A percentile compares a stretch with the other conserved stretches of the same genome.
Conservation (phyloP, 1,284 basidiomycete species). For the Malassezia obtusa region DNA sequence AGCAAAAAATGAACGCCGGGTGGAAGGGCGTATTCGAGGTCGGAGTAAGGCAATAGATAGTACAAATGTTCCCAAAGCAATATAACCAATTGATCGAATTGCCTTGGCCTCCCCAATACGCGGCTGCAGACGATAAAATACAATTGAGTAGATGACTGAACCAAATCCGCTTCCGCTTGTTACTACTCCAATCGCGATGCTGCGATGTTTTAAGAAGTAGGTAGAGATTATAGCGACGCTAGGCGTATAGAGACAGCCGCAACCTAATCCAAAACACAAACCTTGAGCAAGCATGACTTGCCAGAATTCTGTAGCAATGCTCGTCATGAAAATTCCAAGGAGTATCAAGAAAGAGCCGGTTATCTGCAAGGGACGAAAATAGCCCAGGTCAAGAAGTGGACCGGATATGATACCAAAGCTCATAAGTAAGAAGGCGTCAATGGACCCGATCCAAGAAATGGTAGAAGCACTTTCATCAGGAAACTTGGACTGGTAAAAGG, state of each 20-base stretch:
- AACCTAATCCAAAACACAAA: slow-evolving; percentile 22
- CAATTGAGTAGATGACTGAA: slow-evolving; percentile 34
- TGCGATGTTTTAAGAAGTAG: slow-evolving; percentile 21
- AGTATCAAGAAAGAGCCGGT: slow-evolving; percentile 22
- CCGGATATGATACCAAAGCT: slow-evolving; percentile 22
- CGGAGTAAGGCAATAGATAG: slow-evolving; percentile 11
- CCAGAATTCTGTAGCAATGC: slow-evolving; percentile 29
- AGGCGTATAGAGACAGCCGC: slow-evolving; percentile 21
- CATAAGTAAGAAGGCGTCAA: slow-evolving; percentile 30
- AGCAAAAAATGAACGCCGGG: background rate
- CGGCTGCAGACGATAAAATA: slow-evolving; percentile 21
- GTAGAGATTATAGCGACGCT: slow-evolving; percentile 20
- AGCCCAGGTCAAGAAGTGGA: slow-evolving; percentile 22
- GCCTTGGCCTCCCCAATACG: slow-evolving; percentile 29
- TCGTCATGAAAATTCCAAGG: slow-evolving; percentile 33
- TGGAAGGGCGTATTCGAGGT: background rate
- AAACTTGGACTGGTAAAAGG: slow-evolving; percentile 21
- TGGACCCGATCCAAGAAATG: slow-evolving; percentile 29
- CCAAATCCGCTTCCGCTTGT: slow-evolving; percentile 30
- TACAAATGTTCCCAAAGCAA: slow-evolving; percentile 19
- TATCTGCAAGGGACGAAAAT: slow-evolving; percentile 6
- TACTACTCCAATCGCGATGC: slow-evolving; percentile 26
- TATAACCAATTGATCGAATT: slow-evolving; percentile 28
- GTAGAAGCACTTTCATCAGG: slow-evolving; percentile 21
- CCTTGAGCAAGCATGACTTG: slow-evolving; percentile 37